Base-by-base conservation (phyloP, 163 green algal genomes). In the Chlamydomonas reinhardtii region DNA sequence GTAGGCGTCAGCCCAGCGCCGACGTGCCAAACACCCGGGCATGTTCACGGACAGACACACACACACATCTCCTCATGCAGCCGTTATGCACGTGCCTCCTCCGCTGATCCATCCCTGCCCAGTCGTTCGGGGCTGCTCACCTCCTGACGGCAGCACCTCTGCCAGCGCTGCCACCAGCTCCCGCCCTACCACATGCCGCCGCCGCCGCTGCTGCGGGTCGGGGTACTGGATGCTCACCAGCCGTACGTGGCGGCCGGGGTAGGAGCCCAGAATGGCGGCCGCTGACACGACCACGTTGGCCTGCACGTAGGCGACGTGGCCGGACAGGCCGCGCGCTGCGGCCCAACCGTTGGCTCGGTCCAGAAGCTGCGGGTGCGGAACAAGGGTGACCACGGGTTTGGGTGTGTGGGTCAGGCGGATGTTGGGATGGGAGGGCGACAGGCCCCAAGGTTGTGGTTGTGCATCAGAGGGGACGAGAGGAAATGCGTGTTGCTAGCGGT, bases 191-290 rank as follows among this genome's bases (percentile, higher is more conserved):
- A 90, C 73, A 54, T 90, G 86, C 11, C 86, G 73, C 65, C 84
- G 39, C 73, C 72, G 52, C 2, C 73, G 73, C 72, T 87, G 43
- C n/a, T 87, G 79, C 16, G 86, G 86, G 74, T 90, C 86, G 3
- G 86, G 86, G 56, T 88, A 90, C 79, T 90, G 86, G 16, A 90
- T 56, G 48, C 73, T 81, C 24, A 90, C 79, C 32, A 88, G 86
- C 73, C 70, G 31, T 20, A 90, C 73, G 0, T 48, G 79, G 9
- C 27, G 3, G 24, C 86, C 86, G 4, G 86, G 86, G 80, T 90
- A 90, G 2, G 52, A 72, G 4, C 39, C 52, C 65, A 90, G 78
- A 52, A 90, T 56, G 35, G 64, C 35, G 2, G 62, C 72, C 20
- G 79, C 37, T 0, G 79, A 84, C 69, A 84, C 62, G 3, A 76